Base-by-base conservation (phyloP, 805 yeast genomes). In the Metschnikowia baotianmanensis region DNA sequence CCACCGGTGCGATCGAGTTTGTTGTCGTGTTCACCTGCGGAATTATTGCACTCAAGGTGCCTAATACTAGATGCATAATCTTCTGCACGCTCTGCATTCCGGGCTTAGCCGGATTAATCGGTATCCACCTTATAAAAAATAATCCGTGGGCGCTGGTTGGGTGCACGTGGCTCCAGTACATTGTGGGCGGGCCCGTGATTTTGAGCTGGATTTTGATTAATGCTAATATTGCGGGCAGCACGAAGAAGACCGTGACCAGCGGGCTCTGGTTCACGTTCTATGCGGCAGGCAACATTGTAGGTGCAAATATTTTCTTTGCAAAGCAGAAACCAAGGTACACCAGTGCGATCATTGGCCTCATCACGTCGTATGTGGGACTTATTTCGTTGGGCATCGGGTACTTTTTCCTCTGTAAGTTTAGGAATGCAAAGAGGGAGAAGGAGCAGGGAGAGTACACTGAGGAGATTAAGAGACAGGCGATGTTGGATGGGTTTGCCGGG, bases 181-280 rank as follows among this genome's bases (percentile, higher is more conserved):
- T 45, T 37, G 39, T 42, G 36, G 45, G 45, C 13, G 40, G 42
- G 10, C 42, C 48, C 10, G 42, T 42, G 5, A 45, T 42, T 22
- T 36, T 38, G 42, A 35, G 47, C 16, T 42, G 49, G 46, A 42
- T 45, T 8, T 26, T 38, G 10, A 38, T 38, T 22, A 38, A 42
- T 32, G 49, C 48, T 6, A 79, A 84, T 57, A 74, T 81, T 25
- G 80, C 89, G 1, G 93, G 93, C 10, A 76, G 78, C 47, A 83
- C 90, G n/a, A 86, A 86, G 60, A 80, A 83, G 51, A 69, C 80
- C 49, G 71, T 78, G 20, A 76, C 78, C 38, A 82, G 83, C 5
- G 58, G 80, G 25, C 73, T 73, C 34, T 69, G 84, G 59, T 71
- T 39, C 27, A 43, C 83, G 43, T 83, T 79, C 5, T 85, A 82